Conservation (phyloP, 2,329 filamentous ascomycete species). For the Claviceps citrina region DNA sequence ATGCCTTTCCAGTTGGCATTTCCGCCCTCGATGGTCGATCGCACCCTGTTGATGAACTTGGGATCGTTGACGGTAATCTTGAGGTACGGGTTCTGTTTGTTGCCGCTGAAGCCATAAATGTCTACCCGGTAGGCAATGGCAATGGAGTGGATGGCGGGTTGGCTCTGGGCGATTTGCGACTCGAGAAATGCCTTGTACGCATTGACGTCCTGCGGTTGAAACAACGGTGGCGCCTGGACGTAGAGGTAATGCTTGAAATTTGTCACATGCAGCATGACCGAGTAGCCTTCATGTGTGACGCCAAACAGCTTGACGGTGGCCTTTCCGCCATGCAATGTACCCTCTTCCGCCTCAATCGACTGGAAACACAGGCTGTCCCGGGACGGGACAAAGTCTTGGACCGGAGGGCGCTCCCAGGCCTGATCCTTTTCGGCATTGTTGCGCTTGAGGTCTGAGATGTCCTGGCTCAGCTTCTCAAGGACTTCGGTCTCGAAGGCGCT, state of each 20-base stretch:
- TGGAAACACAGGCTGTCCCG: conserved; percentile 73
- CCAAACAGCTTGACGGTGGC: conserved; percentile 84
- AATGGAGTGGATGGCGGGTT: conserved; percentile 64
- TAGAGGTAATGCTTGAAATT: conserved; percentile 96
- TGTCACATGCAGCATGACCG: conserved; percentile 85
- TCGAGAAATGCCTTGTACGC: conserved; percentile 72
- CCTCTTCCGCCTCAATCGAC: conserved; percentile 89
- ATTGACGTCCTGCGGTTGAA: conserved; percentile 62
- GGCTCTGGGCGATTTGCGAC: conserved; percentile 55
- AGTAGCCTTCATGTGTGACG: conserved; percentile 71
- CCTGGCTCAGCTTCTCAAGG: conserved; percentile 88
- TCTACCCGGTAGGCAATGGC: conserved; percentile 75
- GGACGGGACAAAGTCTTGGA: conserved; percentile 36
- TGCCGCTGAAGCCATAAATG: conserved; percentile 87
- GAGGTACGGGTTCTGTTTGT: conserved; percentile 77
- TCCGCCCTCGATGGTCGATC: conserved; percentile 49
- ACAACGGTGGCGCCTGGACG: conserved; percentile 71
- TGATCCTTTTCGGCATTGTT: conserved; percentile 88
- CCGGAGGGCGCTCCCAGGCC: conserved; percentile 58
- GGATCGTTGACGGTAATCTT: conserved; percentile 89
- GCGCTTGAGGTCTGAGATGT: conserved; percentile 71
- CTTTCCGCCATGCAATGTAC: conserved; percentile 59
- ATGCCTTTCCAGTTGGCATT: conserved; percentile 79
- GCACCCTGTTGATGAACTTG: conserved; percentile 3
- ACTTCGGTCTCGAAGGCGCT: conserved; percentile 89